These are phyloP conservation scores for Chaetomiaceae sp. DNA, from an alignment of 2,329 filamentous ascomycete genomes.

Conservation along the genomic window DNA sequence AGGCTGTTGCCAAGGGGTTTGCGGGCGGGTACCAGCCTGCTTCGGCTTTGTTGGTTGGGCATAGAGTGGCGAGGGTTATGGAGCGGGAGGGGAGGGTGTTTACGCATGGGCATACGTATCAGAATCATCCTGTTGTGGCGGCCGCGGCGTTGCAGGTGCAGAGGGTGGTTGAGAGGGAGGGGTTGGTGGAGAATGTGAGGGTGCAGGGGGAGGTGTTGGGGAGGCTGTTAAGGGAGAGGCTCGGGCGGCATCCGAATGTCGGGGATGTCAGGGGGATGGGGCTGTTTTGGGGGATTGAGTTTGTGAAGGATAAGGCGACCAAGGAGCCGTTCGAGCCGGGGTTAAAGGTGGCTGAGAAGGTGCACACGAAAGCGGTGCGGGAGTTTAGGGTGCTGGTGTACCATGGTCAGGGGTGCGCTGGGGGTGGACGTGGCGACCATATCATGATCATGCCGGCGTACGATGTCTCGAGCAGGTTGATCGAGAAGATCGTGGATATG, in stretches of 20 bases:
- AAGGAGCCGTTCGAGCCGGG: constrained; percentile 23
- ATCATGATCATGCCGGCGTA: constrained; percentile 59
- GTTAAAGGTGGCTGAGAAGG: constrained; percentile 17
- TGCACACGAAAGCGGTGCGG: constrained; percentile 27
- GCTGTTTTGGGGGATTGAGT: constrained; percentile 51
- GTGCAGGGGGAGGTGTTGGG: constrained; percentile 49
- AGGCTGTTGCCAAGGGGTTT: constrained; percentile 63
- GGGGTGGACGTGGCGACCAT: constrained; percentile 56
- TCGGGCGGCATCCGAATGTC: constrained; percentile 46
- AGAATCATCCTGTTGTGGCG: constrained; percentile 56
- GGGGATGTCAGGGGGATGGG: constrained; percentile 59
- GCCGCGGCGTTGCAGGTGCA: constrained; percentile 61
- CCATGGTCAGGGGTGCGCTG: constrained; percentile 51
- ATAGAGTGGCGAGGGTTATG: constrained; percentile 45
- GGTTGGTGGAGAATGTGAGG: constrained; percentile 55
- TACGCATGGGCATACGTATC: constrained; percentile 57
- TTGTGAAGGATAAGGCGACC: constrained; percentile 22
- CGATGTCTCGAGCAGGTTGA: constrained; percentile 48
- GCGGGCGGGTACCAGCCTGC: constrained; percentile 60
- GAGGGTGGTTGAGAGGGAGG: constrained; percentile 51
- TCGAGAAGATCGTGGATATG: constrained; percentile 47
- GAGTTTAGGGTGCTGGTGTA: constrained; percentile 55
- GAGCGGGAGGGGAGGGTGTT: constrained; percentile 32
- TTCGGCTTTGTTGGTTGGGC: constrained; percentile 54
- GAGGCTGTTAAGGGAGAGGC: constrained; percentile 37